These are phyloP conservation scores for Dactylellina leptospora DNA, from an alignment of 2,329 filamentous ascomycete genomes.

Conservation along the genomic window DNA sequence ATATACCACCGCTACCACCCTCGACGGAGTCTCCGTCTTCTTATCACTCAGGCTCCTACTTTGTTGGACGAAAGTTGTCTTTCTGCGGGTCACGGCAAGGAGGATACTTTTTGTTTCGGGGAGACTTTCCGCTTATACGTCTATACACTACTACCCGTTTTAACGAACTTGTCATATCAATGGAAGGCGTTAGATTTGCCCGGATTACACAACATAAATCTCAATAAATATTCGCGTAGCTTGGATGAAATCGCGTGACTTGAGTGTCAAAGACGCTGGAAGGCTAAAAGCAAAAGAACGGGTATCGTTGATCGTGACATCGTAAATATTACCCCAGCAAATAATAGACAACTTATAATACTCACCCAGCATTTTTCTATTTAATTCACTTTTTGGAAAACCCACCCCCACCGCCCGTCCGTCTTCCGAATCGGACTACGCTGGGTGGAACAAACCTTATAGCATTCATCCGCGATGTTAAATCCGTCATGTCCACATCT, in stretches of 20 bases:
- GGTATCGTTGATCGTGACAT: too few species aligned
- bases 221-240: not conserved
- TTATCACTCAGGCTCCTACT: too few species aligned
- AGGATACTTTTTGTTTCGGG: not conserved
- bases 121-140: not conserved
- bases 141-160: slow-evolving; percentile 49
- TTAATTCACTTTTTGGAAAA: slow-evolving; percentile 30
- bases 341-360: too few species aligned
- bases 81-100: too few species aligned
- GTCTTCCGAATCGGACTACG: slow-evolving; percentile 39
- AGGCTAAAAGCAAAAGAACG: too few species aligned
- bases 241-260: too few species aligned
- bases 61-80: too few species aligned
- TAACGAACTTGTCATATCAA: slow-evolving; percentile 51
- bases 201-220: slow-evolving; percentile 25
- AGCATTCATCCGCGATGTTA: slow-evolving; percentile 36
- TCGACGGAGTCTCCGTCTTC: not conserved
- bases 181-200: slow-evolving; percentile 53
- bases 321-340: too few species aligned
- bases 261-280: too few species aligned
- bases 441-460: slow-evolving; percentile 41
- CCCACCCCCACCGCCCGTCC: slow-evolving; percentile 21
- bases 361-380: too few species aligned
- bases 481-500: slow-evolving; percentile 41
- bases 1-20: slow-evolving; percentile 17